A percentile compares a stretch with the other conserved stretches of the same genome.
Conservation (phyloP, 306 rosid genomes). For the Malus sylvestris region DNA sequence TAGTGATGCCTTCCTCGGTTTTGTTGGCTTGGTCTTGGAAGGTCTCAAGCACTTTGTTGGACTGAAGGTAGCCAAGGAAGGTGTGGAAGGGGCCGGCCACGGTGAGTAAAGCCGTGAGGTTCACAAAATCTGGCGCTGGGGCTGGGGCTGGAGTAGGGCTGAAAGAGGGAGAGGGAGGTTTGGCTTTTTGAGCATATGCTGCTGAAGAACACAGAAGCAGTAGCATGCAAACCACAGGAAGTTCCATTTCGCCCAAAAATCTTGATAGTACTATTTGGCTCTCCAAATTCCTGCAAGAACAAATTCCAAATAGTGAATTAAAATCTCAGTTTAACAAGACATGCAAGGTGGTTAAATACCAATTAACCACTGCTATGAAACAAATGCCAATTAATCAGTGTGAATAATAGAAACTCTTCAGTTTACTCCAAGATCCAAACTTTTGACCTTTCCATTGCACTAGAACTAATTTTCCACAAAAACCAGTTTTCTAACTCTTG, state of each 20-base stretch:
- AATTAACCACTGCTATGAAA: background rate
- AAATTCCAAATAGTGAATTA: slow-evolving; percentile 6
- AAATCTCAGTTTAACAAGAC: slow-evolving; percentile 23
- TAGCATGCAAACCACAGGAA: slow-evolving; percentile 36
- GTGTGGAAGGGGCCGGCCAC: slow-evolving; percentile 93
- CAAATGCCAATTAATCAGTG: slow-evolving; percentile 4
- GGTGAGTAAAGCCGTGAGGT: slow-evolving; percentile 62
- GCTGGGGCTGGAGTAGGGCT: slow-evolving; percentile 91
- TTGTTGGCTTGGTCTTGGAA: slow-evolving; percentile 93
- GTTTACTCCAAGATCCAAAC: slow-evolving; percentile 5
- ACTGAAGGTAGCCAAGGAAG: slow-evolving; percentile 58
- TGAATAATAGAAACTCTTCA: background rate
- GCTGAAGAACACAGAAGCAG: slow-evolving; percentile 42
- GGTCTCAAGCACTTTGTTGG: slow-evolving; percentile 78
- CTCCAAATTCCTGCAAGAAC: slow-evolving; percentile 66
- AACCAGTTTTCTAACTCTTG: slow-evolving; percentile 1
- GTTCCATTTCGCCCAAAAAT: slow-evolving; percentile 35
- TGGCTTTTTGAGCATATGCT: slow-evolving; percentile 56
- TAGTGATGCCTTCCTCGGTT: slow-evolving; percentile 82
- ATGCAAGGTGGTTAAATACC: background rate
- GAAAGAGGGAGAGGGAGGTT: slow-evolving; percentile 46
- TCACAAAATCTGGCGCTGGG: slow-evolving; percentile 59
- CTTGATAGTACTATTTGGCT: slow-evolving; percentile 11
- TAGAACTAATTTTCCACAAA: background rate
- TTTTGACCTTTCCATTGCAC: background rate